Conservation (phyloP, 1,284 basidiomycete species). For the Heterobasidion occidentale region DNA sequence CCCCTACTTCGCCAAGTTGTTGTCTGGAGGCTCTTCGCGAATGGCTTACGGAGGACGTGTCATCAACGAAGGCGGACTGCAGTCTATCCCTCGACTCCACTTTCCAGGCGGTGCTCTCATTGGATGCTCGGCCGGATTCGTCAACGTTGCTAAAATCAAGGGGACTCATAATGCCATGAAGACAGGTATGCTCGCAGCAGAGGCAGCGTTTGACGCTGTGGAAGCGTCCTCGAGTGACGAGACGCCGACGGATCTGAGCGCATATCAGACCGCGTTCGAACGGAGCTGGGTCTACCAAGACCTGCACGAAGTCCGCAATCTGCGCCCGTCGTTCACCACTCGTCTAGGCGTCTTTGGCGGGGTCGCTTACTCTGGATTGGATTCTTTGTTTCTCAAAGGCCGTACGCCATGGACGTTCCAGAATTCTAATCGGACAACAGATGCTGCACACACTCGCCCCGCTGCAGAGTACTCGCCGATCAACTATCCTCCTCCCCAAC, state of each 20-base stretch:
- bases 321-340: conserved; percentile 89
- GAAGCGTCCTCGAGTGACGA: conserved; percentile 16
- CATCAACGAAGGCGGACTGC: conserved; percentile 92
- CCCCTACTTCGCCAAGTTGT: conserved; percentile 79
- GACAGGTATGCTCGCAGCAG: conserved; percentile 94
- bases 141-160: conserved; percentile 98
- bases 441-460: conserved; percentile 69
- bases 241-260: conserved; percentile 59
- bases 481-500: conserved; percentile 85
- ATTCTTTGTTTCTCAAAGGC: conserved; percentile 82
- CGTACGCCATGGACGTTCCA: conserved; percentile 90
- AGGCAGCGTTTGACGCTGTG: conserved; percentile 73
- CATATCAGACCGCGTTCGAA: conserved; percentile 70
- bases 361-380: conserved; percentile 85
- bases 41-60: conserved; percentile 90
- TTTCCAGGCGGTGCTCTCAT: conserved; percentile 96
- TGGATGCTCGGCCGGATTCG: conserved; percentile 93
- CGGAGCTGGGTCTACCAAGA: conserved; percentile 87
- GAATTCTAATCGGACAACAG: conserved; percentile 45
- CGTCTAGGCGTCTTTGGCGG: conserved; percentile 85
- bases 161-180: conserved; percentile 99
- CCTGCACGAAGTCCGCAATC: conserved; percentile 86
- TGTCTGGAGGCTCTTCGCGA: conserved; percentile 68
- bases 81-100: conserved; percentile 85
- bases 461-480: conserved; percentile 75